Evolutionary conservation across 768 basidiomycete genomes (phyloP).

Genomic region (Lactarius sp.): DNA sequence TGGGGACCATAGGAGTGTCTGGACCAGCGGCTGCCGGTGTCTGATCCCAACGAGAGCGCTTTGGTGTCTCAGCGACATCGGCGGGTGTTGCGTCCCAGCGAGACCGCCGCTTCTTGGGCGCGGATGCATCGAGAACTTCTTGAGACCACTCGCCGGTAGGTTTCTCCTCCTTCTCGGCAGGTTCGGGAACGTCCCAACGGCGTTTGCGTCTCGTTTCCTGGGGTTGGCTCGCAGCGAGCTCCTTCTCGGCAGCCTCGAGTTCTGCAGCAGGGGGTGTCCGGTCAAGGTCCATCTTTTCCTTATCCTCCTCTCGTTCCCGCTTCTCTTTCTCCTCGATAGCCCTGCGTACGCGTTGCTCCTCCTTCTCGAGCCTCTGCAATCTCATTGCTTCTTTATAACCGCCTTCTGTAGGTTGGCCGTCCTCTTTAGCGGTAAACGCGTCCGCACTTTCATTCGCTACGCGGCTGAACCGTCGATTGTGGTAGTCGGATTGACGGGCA

Average conservation of each 20-base stretch:
- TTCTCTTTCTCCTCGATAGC: slow-evolving; percentile 89
- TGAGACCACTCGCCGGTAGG: slow-evolving; percentile 66
- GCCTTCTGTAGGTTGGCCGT: slow-evolving; percentile 69
- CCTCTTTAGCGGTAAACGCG: slow-evolving; percentile 64
- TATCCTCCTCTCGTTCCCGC: slow-evolving; percentile 61
- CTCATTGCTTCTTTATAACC: slow-evolving; percentile 98
- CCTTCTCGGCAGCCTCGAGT: slow-evolving; percentile 65
- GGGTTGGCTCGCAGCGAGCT: slow-evolving; percentile 49
- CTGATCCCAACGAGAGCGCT: slow-evolving; percentile 96
- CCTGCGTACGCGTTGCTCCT: slow-evolving; percentile 77
- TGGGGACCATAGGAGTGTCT: slow-evolving; percentile 68
- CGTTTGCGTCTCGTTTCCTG: slow-evolving; percentile 63
- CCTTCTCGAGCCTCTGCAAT: slow-evolving; percentile 83
- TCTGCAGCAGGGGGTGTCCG: slow-evolving; percentile 86
- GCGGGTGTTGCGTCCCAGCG: slow-evolving; percentile 94
- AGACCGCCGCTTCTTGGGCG: slow-evolving; percentile 88
- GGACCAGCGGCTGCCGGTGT: slow-evolving; percentile 60
- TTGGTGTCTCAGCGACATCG: slow-evolving; percentile 70
- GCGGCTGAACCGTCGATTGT: slow-evolving; percentile 84
- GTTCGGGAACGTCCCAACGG: slow-evolving; percentile 68
- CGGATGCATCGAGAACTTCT: slow-evolving; percentile 65
- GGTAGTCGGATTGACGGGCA: slow-evolving; percentile 90
- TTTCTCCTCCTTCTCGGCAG: slow-evolving; percentile 60
- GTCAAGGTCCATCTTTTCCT: slow-evolving; percentile 84
- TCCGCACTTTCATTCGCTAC: slow-evolving; percentile 76